Evolutionary conservation across 2,329 filamentous ascomycete species (phyloP), one percentile per base, ranked within the genome.

Genomic region (Macrophomina tecta): DNA sequence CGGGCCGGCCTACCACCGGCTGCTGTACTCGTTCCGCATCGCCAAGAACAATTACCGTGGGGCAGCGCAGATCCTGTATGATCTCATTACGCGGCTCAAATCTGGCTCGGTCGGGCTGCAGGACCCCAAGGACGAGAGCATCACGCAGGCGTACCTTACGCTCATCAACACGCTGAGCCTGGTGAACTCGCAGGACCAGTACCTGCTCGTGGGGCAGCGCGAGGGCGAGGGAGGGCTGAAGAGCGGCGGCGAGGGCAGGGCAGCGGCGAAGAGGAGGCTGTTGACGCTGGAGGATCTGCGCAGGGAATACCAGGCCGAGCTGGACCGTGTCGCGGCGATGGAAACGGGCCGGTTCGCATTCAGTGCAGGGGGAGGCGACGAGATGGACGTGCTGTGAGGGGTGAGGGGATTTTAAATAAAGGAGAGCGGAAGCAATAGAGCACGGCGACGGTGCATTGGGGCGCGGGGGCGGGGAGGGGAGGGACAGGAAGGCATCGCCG

Each of bases 161-260:
- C 86, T 99, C 52, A 97, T 99, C 81, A 99, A 99, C 76, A 90
- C 93, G 0, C 83, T 99, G 68, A 92, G 91, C 70, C 97, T 93
- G 70, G 93, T 97, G 48, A 89, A 91, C 58, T 83, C 89, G 67
- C 88, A 92, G 69, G 91, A 97, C 73, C 90, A 90, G 1, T 99
- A 96, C 87, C 87, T 97, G n/a, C 80, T 89, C 23, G 84, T 85
- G 18, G 65, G 58, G 34, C 61, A 65, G 36, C 32, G 45, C 6
- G 67, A 67, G 38, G 23, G 49, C 62, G 51, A 53, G 11, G 48
- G 48, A 16, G 58, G 58, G 30, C 28, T 60, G 3, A 60, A 66
- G 73, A 72, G 72, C 65, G 73, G 75, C 23, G 72, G 72, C 36
- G 71, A 78, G 73, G 72, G 73, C 68, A 79, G 76, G 73, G 77